A percentile compares a stretch with the other conserved stretches of the same genome.
Conservation (phyloP, 805 yeast species). For the Ogataea sp. region DNA sequence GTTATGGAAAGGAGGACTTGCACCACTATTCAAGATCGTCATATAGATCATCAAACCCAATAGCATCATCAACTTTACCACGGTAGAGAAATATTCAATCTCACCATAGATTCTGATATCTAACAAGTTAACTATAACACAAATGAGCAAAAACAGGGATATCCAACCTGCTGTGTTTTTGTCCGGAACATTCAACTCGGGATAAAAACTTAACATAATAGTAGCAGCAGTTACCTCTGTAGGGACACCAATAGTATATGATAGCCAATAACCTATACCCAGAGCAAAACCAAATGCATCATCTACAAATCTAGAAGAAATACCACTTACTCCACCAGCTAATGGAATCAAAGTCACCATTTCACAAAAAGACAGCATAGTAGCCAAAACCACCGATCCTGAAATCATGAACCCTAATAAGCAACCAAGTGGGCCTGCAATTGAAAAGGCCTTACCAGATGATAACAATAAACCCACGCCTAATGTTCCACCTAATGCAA, state of each 20-base stretch:
- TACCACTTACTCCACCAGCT: slow-evolving; percentile 72
- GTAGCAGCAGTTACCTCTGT: slow-evolving; percentile 78
- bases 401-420: slow-evolving; percentile 57
- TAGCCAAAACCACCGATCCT: slow-evolving; percentile 57
- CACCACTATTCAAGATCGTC: slow-evolving; percentile 59
- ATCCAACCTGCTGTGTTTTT: slow-evolving; percentile 62
- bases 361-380: slow-evolving; percentile 72
- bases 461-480: slow-evolving; percentile 70
- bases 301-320: slow-evolving; percentile 67
- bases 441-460: slow-evolving; percentile 64
- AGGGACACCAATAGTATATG: slow-evolving; percentile 66
- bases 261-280: slow-evolving; percentile 68
- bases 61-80: slow-evolving; percentile 47
- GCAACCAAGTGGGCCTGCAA: slow-evolving; percentile 75
- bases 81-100: slow-evolving; percentile 54
- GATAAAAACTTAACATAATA: slow-evolving; percentile 64
- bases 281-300: slow-evolving; percentile 71
- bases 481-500: slow-evolving; percentile 69
- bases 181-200: slow-evolving; percentile 41
- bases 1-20: slow-evolving; percentile 32
- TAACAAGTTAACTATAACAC: slow-evolving; percentile 45
- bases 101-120: slow-evolving; percentile 74
- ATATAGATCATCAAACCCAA: slow-evolving; percentile 51
- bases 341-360: slow-evolving; percentile 74
- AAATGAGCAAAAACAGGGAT: slow-evolving; percentile 42